Evolutionary conservation across 371 early-diverging fungal species (phyloP), one percentile per base, ranked within the genome.

Genomic region (Quaeritorhiza haematococci): DNA sequence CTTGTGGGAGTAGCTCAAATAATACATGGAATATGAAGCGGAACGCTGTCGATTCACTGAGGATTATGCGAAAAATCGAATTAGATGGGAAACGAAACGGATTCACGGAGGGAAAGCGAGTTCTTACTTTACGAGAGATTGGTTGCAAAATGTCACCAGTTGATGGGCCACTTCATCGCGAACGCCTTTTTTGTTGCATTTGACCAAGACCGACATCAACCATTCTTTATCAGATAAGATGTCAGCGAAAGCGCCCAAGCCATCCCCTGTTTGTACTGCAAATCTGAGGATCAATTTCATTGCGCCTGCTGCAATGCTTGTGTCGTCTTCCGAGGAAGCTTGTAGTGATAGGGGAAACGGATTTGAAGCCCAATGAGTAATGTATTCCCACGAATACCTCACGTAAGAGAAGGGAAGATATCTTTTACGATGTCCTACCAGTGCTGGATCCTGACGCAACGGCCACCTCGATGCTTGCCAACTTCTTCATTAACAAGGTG

Each of bases 1-100:
- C 30, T 17, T 70, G 55, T 0, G 73, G 74, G 3, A 74, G 55
- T 29, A 73, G 64, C 2, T 71, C 73, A 43, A 61, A 60, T 38
- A 74, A 53, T 27, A 62, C 30, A 62, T 54, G 23, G 60, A 63
- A 41, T 58, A 74, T 56, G 58, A 73, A 42, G 58, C 64, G 50
- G 57, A 68, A 23, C 62, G 76, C 19, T 56, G 43, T n/a, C 23
- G 30, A 23, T 29, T 7, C 27, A n/a, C 26, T 1, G 17, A 46
- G 46, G 2, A 19, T 29, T 47, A 28, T 51, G 33, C 7, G 23
- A 44, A 6, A 1, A 3, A 50, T n/a, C 48, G 19, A 47, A 47
- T 8, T 19, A 47, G 15, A 47, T 47, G 13, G 19, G 26, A 38
- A 38, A 38, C 13, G 19, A 38, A 38, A 38, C 13, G 19, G 19